A percentile compares a stretch with the other conserved stretches of the same genome.
Conservation (phyloP, 1,284 basidiomycete species). For the Gastroboletus turbinatus region DNA sequence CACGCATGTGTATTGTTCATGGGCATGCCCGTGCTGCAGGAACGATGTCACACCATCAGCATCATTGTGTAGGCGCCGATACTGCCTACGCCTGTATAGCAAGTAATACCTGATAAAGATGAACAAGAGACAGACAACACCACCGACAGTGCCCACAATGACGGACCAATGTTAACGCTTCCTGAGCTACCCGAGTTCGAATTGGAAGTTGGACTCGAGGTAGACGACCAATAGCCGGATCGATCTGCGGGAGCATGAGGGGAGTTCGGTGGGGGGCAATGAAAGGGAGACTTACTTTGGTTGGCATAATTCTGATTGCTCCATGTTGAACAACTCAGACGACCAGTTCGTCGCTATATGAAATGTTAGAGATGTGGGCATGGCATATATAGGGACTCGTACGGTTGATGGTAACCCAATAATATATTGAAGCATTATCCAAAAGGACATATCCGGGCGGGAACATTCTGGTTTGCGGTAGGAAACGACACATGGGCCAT, state of each 20-base stretch:
- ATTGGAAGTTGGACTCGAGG: too few species aligned
- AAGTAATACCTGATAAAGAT: conserved; percentile 18
- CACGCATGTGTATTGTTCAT: neutral
- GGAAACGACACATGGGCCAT: neutral
- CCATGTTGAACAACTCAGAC: conserved; percentile 14
- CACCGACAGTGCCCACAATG: conserved; percentile 25
- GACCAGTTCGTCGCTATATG: conserved; percentile 22
- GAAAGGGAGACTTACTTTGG: conserved; percentile 1
- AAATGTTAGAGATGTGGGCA: neutral
- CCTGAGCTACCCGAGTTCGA: conserved; percentile 1
- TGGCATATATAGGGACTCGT: neutral
- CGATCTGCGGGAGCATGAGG: conserved; percentile 3
- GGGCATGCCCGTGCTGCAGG: neutral
- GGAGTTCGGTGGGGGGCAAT: too few species aligned
- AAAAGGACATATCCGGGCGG: conserved; percentile 20
- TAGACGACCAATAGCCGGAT: conserved; percentile 12
- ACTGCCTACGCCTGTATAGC: conserved; percentile 12
- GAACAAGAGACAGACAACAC: conserved; percentile 14
- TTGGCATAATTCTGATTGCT: conserved; percentile 12
- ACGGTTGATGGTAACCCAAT: conserved; percentile 29
- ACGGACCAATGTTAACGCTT: conserved; percentile 17
- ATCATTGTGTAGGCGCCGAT: neutral
- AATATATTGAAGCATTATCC: conserved; percentile 24
- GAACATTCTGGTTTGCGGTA: conserved; percentile 17
- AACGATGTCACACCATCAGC: neutral